Evolutionary conservation across 1,284 basidiomycete species (phyloP), one percentile per base, ranked within the genome.

Genomic region (Stygiomarasmius scandens): DNA sequence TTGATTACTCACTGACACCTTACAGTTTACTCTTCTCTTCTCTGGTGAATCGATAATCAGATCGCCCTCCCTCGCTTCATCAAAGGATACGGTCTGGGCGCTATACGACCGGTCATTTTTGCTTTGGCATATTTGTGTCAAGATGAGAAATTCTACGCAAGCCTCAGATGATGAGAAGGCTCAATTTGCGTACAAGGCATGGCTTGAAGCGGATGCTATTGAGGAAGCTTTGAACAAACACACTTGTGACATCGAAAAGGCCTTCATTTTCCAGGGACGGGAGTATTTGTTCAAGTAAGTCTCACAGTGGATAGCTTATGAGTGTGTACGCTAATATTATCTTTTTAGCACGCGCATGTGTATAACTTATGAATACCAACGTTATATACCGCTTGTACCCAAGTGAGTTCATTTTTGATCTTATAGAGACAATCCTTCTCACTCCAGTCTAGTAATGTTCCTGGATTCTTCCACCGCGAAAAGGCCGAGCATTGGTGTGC

Each of bases 251-350:
- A 76, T 87, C 46, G 89, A 91, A 69, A 75, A 81, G 57, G 77
- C 83, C 2, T 89, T 83, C 63, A 74, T 91, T 44, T 91, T 82
- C 65, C 82, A 86, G 56, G 88, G 85, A 44, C 77, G 88, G 52
- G 90, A 91, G 64, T 87, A 83, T 65, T 74, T 90, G 38, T 90
- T 90, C 77, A 90, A 89, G 89, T 90, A 67, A 69, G 87, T 72
- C 12, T 43, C 6, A 20, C 19, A 23, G 27, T 24, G n/a, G 49
- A 2, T 58, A 59, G n/a, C 36, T 47, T 19, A 10, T 49, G 51
- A 29, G 34, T 53, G 14, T 56, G 43, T 41, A 20, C 54, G 44
- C 32, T 29, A 49, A 54, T 36, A 48, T 55, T 57, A 24, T 59
- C 43, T 43, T 55, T 32, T 43, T 62, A 91, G 89, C 64, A 85